phyloP scores from a whole-genome alignment of 1,284 basidiomycete genomes.

The Melanopsichium pennsylvanicum region DNA sequence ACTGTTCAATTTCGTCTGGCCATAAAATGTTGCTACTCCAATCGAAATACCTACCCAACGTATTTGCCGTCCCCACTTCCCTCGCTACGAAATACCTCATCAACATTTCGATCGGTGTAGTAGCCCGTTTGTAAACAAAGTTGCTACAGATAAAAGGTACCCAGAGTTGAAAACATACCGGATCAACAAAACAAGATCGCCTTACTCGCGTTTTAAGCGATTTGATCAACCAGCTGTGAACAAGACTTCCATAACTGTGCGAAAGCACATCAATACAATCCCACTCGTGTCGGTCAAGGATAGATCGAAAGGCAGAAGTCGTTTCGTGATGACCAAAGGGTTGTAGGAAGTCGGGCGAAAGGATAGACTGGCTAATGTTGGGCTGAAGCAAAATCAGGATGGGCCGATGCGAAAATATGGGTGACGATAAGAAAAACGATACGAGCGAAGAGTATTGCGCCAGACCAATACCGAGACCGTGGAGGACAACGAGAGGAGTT shows the following conservation, averaged over 20 bases:
- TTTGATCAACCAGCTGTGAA: slow-evolving; percentile 60
- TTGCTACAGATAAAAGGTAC: slow-evolving; percentile 55
- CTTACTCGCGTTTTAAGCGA: slow-evolving; percentile 32
- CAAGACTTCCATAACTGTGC: slow-evolving; percentile 62
- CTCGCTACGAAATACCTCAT: slow-evolving; percentile 61
- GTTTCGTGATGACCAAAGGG: slow-evolving; percentile 56
- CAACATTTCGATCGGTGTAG: slow-evolving; percentile 51
- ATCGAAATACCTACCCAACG: slow-evolving; percentile 58
- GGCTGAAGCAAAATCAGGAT: slow-evolving; percentile 60
- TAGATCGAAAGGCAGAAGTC: slow-evolving; percentile 35
- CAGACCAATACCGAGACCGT: slow-evolving; percentile 59
- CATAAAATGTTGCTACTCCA: slow-evolving; percentile 59
- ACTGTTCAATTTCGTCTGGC: slow-evolving; percentile 52
- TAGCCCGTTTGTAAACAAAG: slow-evolving; percentile 55
- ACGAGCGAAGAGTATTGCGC: slow-evolving; percentile 48
- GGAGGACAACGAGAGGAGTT: slow-evolving; percentile 53
- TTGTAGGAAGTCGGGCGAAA: slow-evolving; percentile 47
- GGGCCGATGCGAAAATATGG: slow-evolving; percentile 37
- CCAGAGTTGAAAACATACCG: slow-evolving; percentile 62
- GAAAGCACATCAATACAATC: slow-evolving; percentile 50
- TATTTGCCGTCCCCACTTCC: slow-evolving; percentile 55
- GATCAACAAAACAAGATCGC: slow-evolving; percentile 61
- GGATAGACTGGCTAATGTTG: slow-evolving; percentile 56
- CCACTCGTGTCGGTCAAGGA: slow-evolving; percentile 41
- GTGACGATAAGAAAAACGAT: slow-evolving; percentile 29